Evolutionary conservation across 2,329 filamentous ascomycete species (phyloP).

Genomic region (Colletotrichum sp.): DNA sequence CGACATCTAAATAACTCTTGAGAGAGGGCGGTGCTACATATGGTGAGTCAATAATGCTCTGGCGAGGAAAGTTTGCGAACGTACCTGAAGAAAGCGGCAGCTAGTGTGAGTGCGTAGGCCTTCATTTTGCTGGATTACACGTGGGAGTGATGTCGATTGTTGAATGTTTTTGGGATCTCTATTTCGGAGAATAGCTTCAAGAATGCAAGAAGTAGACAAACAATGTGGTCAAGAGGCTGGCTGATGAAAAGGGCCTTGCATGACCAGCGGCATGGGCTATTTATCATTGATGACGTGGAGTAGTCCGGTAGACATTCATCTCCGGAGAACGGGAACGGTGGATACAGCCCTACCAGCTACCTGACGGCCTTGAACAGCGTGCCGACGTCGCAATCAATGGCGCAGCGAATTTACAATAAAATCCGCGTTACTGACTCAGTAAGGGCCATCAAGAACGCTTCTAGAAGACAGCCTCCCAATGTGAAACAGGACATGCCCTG

Average conservation of each 20-base stretch:
- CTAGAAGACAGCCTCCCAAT: not conserved
- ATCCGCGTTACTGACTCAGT: not conserved
- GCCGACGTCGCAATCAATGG: not conserved
- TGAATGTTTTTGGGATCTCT: not conserved
- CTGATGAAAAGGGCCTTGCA: accelerated
- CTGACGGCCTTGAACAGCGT: not conserved
- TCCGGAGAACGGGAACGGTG: not conserved
- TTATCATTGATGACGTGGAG: not conserved
- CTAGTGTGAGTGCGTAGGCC: not conserved
- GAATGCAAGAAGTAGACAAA: not conserved
- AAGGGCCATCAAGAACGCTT: not conserved
- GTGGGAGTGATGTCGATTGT: accelerated
- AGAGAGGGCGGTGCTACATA: not conserved
- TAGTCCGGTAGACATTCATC: not conserved
- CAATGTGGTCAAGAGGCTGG: accelerated
- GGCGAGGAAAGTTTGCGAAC: accelerated
- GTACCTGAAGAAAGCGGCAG: not conserved
- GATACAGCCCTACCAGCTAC: not conserved
- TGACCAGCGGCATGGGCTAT: not conserved
- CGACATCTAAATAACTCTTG: not conserved
- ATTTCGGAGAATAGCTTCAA: accelerated
- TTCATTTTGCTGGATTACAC: not conserved
- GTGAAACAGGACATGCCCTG: not conserved
- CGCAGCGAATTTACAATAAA: not conserved
- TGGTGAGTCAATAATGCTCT: not conserved